These are phyloP conservation scores for Cordyceps javanica DNA, from an alignment of 2,329 filamentous ascomycete species.

Conservation along the genomic window DNA sequence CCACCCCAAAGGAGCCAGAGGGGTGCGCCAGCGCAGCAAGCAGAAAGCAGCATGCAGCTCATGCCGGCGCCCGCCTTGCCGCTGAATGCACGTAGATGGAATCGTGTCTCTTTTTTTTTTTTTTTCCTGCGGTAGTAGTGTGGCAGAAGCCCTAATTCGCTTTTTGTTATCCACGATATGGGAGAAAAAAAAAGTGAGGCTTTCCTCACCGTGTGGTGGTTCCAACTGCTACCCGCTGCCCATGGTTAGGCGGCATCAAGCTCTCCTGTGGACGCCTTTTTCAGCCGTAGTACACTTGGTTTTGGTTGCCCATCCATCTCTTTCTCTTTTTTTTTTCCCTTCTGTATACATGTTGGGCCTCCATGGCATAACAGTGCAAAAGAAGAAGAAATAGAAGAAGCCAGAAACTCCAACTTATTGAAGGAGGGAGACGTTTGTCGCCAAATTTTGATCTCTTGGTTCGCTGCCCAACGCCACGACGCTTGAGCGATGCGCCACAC, in stretches of 20 bases:
- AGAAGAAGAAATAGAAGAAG: background rate
- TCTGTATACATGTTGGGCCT: background rate
- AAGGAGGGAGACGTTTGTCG: too few species aligned
- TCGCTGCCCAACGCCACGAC: background rate
- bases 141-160: background rate
- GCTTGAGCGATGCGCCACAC: background rate
- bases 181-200: too few species aligned
- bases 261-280: background rate
- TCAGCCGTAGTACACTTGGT: background rate
- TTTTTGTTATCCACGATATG: too few species aligned
- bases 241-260: background rate
- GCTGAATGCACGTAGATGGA: background rate
- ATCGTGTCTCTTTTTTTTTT: background rate
- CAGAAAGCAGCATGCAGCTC: slow-evolving; percentile 8
- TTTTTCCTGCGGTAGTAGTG: too few species aligned
- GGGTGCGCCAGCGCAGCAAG: background rate
- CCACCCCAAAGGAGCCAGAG: background rate
- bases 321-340: background rate
- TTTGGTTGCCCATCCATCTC: background rate
- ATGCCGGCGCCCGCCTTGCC: slow-evolving; percentile 6
- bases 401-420: background rate
- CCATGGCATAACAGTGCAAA: background rate
- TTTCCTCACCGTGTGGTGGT: too few species aligned
- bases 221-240: too few species aligned
- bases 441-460: too few species aligned